A percentile compares a stretch with the other conserved stretches of the same genome.
Conservation (phyloP, 768 basidiomycete genomes). For the Polyporus arcularius region DNA sequence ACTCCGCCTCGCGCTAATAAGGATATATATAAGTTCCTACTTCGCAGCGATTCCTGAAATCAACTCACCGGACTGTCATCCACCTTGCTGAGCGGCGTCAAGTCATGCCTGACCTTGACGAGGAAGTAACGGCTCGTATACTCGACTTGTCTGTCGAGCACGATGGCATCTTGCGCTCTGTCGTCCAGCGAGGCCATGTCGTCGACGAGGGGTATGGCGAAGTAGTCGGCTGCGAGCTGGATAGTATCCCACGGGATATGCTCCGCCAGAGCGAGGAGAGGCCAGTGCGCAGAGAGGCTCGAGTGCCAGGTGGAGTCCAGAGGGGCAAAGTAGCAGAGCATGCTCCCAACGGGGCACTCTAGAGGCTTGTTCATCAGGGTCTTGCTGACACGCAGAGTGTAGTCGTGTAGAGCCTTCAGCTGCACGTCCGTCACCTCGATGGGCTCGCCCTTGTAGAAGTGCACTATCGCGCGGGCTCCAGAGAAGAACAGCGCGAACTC, state of each 20-base stretch:
- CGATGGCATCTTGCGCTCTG: conserved; percentile 60
- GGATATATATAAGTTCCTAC: not conserved
- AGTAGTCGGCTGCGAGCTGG: conserved; percentile 50
- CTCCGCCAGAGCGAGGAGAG: conserved; percentile 38
- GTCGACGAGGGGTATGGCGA: conserved; percentile 48
- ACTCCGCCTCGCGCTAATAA: conserved; percentile 59
- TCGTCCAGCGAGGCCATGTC: conserved; percentile 34
- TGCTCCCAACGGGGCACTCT: conserved; percentile 50
- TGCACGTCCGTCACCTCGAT: conserved; percentile 49
- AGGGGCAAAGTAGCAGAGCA: conserved; percentile 71
- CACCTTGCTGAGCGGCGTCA: conserved; percentile 74
- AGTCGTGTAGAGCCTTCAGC: conserved; percentile 52
- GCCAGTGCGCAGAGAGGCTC: conserved; percentile 18
- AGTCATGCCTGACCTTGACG: conserved; percentile 56
- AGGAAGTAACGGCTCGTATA: conserved; percentile 72
- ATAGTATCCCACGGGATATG: conserved; percentile 69
- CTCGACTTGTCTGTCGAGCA: conserved; percentile 78
- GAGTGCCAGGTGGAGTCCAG: conserved; percentile 43
- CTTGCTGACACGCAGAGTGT: conserved; percentile 65
- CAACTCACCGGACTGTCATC: conserved; percentile 60
- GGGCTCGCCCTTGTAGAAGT: conserved; percentile 48
- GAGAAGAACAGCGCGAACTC: conserved; percentile 62
- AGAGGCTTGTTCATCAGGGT: conserved; percentile 69
- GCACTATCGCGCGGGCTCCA: conserved; percentile 44
- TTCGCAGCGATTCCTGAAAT: not conserved